phyloP scores from a whole-genome alignment of 495 filamentous ascomycete genomes.

The Daldinia loculata region DNA sequence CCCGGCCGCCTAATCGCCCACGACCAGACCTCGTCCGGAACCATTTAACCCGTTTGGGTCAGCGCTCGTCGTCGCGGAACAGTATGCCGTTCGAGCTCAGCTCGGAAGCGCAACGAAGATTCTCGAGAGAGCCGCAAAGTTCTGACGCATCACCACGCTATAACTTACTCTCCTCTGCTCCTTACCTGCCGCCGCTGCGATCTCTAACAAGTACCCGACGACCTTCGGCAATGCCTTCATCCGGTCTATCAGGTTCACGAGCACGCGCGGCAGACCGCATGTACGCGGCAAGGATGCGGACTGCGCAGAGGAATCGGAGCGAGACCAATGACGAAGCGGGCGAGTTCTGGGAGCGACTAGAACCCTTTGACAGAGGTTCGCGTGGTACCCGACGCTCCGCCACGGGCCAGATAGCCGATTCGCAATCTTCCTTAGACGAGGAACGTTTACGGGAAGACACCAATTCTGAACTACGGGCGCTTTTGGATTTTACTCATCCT shows the following conservation, averaged over 20 bases:
- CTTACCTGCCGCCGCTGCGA: constrained; percentile 54
- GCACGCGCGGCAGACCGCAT: constrained; percentile 45
- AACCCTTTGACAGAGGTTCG: constrained; percentile 22
- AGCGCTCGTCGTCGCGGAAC: constrained; percentile 28
- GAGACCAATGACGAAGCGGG: constrained; percentile 25
- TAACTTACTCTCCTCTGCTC: constrained; percentile 33
- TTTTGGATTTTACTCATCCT: constrained; percentile 53
- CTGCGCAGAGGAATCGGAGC: constrained; percentile 22
- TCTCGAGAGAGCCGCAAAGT: constrained; percentile 49
- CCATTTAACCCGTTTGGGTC: constrained; percentile 22
- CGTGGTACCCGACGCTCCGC: constrained; percentile 26
- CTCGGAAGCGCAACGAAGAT: constrained; percentile 48
- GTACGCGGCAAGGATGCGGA: constrained; percentile 44
- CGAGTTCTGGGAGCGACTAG: constrained; percentile 32
- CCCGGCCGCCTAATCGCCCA: constrained; percentile 17
- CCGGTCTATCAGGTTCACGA: constrained; percentile 38
- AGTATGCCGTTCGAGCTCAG: constrained; percentile 53
- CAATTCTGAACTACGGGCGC: constrained; percentile 55
- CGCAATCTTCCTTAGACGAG: constrained; percentile 38
- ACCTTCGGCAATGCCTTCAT: constrained; percentile 40
- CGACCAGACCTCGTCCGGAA: constrained; percentile 39
- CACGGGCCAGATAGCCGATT: constrained; percentile 12
- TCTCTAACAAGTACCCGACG: constrained; percentile 46
- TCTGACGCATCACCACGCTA: constrained; percentile 40
- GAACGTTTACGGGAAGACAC: constrained; percentile 52